These are phyloP conservation scores for Mortierella sp. DNA, from an alignment of 371 early-diverging fungal genomes.

Conservation along the genomic window DNA sequence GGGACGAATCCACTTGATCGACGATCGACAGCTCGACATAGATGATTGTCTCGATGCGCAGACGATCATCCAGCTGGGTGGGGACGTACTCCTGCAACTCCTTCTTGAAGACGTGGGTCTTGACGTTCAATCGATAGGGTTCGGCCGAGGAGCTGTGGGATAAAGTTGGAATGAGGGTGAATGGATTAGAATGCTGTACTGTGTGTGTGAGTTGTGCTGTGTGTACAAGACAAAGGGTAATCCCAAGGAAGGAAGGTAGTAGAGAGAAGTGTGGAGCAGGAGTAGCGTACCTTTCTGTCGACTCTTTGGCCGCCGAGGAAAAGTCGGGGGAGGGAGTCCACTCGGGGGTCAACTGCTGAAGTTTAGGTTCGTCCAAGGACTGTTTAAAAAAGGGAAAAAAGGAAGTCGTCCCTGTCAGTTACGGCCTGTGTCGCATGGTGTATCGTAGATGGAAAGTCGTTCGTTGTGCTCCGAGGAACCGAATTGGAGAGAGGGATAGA, in stretches of 20 bases:
- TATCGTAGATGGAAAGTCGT: background rate
- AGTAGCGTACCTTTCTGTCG: background rate
- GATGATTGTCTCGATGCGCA: constrained; percentile 57
- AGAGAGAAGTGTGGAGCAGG: no score
- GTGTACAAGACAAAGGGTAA: background rate
- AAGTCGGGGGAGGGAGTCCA: background rate
- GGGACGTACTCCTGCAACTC: constrained; percentile 56
- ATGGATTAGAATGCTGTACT: background rate
- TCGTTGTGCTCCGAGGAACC: no score
- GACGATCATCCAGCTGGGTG: constrained; percentile 57
- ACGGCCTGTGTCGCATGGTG: background rate
- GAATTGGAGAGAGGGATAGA: no score
- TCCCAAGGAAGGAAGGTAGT: background rate
- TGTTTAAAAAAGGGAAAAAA: background rate
- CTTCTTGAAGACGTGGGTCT: constrained; percentile 57
- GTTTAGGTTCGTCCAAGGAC: constrained; percentile 11
- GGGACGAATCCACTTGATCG: constrained; percentile 28
- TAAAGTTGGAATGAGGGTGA: background rate
- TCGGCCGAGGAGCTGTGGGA: constrained; percentile 18
- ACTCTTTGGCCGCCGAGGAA: background rate
- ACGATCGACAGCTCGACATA: constrained; percentile 55
- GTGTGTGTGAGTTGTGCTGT: background rate
- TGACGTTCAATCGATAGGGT: constrained; percentile 48
- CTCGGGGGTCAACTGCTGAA: constrained; percentile 1
- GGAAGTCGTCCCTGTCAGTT: background rate